A percentile compares a stretch with the other conserved stretches of the same genome.
These are phyloP conservation scores for Elsinoe batatas DNA, from an alignment of 2,329 filamentous ascomycete genomes.

Conservation along the genomic window DNA sequence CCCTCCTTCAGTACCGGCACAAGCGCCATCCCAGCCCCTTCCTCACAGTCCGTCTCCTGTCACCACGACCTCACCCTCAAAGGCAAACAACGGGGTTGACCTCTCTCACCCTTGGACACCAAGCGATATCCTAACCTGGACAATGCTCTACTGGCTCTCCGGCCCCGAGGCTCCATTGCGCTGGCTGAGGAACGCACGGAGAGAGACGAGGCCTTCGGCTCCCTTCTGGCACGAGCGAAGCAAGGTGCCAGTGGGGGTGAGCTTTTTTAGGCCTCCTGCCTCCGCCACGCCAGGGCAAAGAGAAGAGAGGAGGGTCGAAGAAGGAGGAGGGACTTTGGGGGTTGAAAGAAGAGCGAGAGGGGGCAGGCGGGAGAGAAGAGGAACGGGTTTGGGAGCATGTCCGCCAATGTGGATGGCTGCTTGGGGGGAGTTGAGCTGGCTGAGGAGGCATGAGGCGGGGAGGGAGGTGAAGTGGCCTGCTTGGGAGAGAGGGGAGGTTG, in stretches of 20 bases:
- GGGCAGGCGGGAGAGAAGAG: not conserved
- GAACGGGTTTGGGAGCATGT: not conserved
- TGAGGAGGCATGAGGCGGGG: slow-evolving; percentile 26
- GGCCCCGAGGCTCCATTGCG: slow-evolving; percentile 53
- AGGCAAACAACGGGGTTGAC: slow-evolving; percentile 8
- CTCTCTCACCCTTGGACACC: slow-evolving; percentile 25
- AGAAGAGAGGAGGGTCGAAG: not conserved
- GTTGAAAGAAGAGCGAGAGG: not conserved
- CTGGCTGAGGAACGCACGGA: slow-evolving; percentile 34
- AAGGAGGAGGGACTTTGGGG: not conserved
- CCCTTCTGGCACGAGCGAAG: slow-evolving; percentile 24
- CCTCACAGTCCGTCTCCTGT: too few species aligned
- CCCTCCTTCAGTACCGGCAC: too few species aligned
- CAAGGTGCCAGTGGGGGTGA: slow-evolving; percentile 32
- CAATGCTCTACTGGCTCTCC: slow-evolving; percentile 56
- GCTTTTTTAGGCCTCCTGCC: slow-evolving; percentile 24
- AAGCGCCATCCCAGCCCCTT: too few species aligned
- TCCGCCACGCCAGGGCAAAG: not conserved
- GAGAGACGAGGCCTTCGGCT: slow-evolving; percentile 15
- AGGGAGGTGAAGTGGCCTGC: slow-evolving; percentile 27
- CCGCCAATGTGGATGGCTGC: slow-evolving; percentile 31
- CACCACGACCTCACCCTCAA: not conserved
- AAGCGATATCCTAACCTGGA: slow-evolving; percentile 49
- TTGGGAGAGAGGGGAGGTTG: slow-evolving; percentile 32
- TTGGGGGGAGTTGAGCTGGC: slow-evolving; percentile 29